phyloP scores from a whole-genome alignment of 495 filamentous ascomycete species.

The Extremus antarcticus region DNA sequence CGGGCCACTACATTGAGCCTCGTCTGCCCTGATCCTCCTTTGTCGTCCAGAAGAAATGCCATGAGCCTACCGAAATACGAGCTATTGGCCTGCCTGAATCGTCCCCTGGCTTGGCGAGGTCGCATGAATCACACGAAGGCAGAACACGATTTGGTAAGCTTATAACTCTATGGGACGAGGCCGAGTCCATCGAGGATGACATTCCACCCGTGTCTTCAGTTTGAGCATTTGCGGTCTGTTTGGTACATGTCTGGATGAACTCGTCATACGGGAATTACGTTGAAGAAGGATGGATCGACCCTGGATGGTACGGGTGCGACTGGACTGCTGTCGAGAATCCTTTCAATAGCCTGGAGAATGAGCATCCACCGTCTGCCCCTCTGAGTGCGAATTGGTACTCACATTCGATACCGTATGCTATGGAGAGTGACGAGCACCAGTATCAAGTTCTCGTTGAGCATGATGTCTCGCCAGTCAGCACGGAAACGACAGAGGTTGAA shows the following conservation, averaged over 20 bases:
- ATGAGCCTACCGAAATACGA: not conserved
- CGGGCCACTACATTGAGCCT: not conserved
- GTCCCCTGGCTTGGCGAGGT: not conserved
- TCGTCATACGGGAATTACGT: slow-evolving; percentile 1
- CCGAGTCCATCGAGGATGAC: not conserved
- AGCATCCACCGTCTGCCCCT: not conserved
- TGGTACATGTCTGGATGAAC: slow-evolving; percentile 2
- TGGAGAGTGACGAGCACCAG: too few relatives aligned
- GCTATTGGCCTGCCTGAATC: not conserved
- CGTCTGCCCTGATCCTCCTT: not conserved
- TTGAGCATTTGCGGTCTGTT: not conserved
- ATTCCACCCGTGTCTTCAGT: too few relatives aligned
- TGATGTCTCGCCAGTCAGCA: too few relatives aligned
- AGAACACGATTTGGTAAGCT: not conserved
- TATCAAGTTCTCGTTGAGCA: too few relatives aligned
- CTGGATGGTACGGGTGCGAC: not conserved
- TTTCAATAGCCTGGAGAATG: not conserved
- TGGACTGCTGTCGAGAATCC: not conserved
- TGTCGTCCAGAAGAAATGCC: not conserved
- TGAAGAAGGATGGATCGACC: not conserved
- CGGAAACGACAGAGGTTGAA: too few relatives aligned
- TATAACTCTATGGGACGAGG: not conserved
- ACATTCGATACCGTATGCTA: too few relatives aligned
- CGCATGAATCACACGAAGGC: not conserved
- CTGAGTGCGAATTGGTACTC: too few relatives aligned